Evolutionary conservation across 129 eudicot species (phyloP).

Genomic region (Artemisia argyi): DNA sequence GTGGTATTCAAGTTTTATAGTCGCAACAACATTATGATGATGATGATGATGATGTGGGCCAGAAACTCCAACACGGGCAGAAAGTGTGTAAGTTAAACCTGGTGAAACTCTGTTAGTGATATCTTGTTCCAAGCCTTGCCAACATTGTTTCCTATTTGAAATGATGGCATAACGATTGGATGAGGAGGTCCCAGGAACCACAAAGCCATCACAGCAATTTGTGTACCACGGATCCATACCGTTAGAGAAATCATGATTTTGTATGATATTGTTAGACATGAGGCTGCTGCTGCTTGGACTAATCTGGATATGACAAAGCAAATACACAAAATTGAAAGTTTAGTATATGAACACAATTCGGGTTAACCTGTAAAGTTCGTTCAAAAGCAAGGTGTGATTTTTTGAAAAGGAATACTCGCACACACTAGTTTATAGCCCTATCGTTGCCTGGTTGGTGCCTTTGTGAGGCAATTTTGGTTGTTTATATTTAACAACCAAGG

Average conservation of each 20-base stretch:
- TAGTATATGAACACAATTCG: not conserved
- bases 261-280: conserved; percentile 46
- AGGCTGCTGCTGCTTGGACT: conserved; percentile 31
- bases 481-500: no score
- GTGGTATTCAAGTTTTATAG: conserved; percentile 60
- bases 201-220: conserved; percentile 60
- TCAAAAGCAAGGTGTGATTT: no score
- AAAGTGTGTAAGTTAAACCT: conserved; percentile 56
- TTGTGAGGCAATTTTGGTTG: no score
- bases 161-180: conserved; percentile 48
- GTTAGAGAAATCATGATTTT: conserved; percentile 71
- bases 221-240: conserved; percentile 78
- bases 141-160: conserved; percentile 64
- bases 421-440: no score
- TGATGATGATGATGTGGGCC: conserved; percentile 24
- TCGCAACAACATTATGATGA: conserved; percentile 60
- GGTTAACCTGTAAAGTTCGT: not conserved
- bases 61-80: conserved; percentile 73
- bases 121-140: conserved; percentile 99
- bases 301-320: not conserved
- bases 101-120: conserved; percentile 54
- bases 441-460: no score
- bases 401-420: no score
- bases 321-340: not conserved
- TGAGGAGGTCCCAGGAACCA: conserved; percentile 33